Conservation (phyloP, 179 eudicot species). For the Heliamphora pulchella region DNA sequence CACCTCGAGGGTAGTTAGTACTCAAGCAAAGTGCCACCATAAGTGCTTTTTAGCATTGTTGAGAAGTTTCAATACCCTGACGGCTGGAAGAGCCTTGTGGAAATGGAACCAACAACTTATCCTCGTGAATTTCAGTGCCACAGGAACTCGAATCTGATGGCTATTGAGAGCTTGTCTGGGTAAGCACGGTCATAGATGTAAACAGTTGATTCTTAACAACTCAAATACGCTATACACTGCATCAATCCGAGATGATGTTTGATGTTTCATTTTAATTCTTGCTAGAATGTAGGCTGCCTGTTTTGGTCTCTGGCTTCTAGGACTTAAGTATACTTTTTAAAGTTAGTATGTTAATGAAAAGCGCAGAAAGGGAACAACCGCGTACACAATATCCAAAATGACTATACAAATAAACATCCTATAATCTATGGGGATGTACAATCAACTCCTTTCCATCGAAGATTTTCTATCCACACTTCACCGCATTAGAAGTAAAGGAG, state of each 20-base stretch:
- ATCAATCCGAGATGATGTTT: not conserved
- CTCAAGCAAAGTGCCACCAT: not conserved
- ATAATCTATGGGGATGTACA: constrained; percentile 1
- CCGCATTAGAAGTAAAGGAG: not conserved
- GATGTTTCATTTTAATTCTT: not conserved
- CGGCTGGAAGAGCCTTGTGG: not conserved
- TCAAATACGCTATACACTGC: not conserved
- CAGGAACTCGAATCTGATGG: not conserved
- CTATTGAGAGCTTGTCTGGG: not conserved
- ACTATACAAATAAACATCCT: not conserved
- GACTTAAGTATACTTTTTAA: not conserved
- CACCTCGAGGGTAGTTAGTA: not conserved
- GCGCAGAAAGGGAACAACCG: not conserved
- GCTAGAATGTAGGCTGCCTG: not conserved
- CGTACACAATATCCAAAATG: not conserved
- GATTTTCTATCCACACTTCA: not conserved
- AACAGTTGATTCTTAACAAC: not conserved
- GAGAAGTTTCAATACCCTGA: constrained; percentile 5
- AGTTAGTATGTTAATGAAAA: not conserved
- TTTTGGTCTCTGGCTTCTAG: not conserved
- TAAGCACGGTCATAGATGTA: not conserved
- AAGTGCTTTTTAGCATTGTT: not conserved
- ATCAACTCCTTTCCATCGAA: not conserved
- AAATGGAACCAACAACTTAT: not conserved
- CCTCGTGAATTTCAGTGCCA: not conserved